Evolutionary conservation across 2,329 filamentous ascomycete genomes (phyloP).

Genomic region (Hymenoscyphus fraxineus): DNA sequence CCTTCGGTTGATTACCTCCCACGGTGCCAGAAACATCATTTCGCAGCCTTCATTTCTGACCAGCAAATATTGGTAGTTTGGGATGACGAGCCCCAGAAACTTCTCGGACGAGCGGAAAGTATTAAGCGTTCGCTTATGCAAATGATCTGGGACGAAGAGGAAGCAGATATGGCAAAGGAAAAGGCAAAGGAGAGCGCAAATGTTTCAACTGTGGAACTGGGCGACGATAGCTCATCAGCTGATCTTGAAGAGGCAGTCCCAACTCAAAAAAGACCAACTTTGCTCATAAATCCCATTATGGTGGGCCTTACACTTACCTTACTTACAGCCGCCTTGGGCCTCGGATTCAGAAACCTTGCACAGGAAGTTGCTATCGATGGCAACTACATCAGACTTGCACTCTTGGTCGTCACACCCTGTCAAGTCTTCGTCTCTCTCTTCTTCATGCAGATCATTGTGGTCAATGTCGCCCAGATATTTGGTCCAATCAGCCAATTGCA

Average conservation of each 20-base stretch:
- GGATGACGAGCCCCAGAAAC: constrained; percentile 57
- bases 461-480: constrained; percentile 47
- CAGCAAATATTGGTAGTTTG: constrained; percentile 57
- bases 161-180: constrained; percentile 31
- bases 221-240: constrained; percentile 29
- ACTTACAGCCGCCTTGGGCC: constrained; percentile 49
- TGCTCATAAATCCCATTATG: constrained; percentile 53
- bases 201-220: constrained; percentile 20
- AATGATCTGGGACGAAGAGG: constrained; percentile 53
- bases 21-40: constrained; percentile 60
- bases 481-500: constrained; percentile 46
- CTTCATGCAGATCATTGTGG: constrained; percentile 49
- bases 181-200: constrained; percentile 20
- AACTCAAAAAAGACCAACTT: constrained; percentile 44
- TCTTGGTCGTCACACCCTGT: constrained; percentile 48
- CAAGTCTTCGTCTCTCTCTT: constrained; percentile 54
- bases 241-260: constrained; percentile 33
- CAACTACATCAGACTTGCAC: constrained; percentile 50
- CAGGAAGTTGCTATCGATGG: constrained; percentile 52
- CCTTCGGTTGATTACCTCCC: constrained; percentile 54
- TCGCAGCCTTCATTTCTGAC: constrained; percentile 61
- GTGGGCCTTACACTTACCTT: constrained; percentile 51
- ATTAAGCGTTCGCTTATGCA: constrained; percentile 53
- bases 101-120: constrained; percentile 48
- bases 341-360: constrained; percentile 53